Evolutionary conservation across 345 rosid genomes (phyloP).

Genomic region (Corchorus capsularis): DNA sequence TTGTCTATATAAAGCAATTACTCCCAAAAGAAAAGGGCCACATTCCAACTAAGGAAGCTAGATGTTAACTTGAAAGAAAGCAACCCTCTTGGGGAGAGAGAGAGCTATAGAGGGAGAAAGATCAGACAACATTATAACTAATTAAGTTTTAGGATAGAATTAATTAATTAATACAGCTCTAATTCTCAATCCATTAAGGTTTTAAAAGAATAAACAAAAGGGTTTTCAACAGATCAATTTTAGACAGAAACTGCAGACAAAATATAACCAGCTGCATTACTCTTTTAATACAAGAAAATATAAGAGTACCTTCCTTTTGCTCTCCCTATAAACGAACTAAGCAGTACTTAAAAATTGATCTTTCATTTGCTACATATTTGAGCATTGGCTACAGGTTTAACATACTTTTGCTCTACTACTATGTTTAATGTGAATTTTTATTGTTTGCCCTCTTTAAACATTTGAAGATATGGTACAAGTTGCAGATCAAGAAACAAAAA

Average conservation of each 20-base stretch:
- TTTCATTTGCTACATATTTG: neutral
- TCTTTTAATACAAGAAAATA: neutral
- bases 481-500: neutral
- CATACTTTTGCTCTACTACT: neutral
- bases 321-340: neutral
- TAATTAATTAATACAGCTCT: neutral
- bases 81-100: neutral
- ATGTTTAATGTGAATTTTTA: neutral
- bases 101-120: neutral
- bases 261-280: neutral
- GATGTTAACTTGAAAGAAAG: constrained; percentile 1
- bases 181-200: neutral
- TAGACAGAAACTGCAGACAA: neutral
- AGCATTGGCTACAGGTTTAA: neutral
- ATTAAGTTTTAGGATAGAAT: neutral
- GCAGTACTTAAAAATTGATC: neutral
- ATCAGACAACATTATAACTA: neutral
- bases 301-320: neutral
- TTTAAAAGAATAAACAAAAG: neutral
- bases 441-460: neutral
- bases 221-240: neutral
- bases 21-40: constrained; percentile 26
- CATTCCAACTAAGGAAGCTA: constrained; percentile 18
- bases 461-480: neutral
- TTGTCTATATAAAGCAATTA: constrained; percentile 25